phyloP scores from a whole-genome alignment of 768 basidiomycete genomes.

The Sporobolomyces roseus region DNA sequence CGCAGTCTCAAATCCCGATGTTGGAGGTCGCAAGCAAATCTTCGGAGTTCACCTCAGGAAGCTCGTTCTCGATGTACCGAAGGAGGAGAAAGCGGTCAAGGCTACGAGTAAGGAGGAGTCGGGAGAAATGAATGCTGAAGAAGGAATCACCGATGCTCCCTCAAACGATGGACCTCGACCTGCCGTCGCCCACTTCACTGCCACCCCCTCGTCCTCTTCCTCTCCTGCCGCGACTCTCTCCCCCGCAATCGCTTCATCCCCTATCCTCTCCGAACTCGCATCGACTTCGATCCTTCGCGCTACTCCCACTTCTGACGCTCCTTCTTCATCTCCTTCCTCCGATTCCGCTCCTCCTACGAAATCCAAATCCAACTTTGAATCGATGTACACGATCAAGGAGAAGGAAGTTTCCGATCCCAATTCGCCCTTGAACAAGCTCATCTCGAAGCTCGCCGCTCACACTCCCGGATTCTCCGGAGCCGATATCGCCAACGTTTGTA shows the following conservation, averaged over 20 bases:
- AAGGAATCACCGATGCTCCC: background rate
- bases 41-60: slow-evolving; percentile 76
- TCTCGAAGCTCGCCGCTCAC: slow-evolving; percentile 89
- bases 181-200: slow-evolving; percentile 11
- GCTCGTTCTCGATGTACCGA: slow-evolving; percentile 38
- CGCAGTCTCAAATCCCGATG: slow-evolving; percentile 88
- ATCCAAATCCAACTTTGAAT: slow-evolving; percentile 33
- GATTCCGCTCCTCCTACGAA: background rate
- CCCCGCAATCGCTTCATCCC: background rate
- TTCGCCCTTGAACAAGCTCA: slow-evolving; percentile 56
- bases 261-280: slow-evolving; percentile 12
- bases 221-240: slow-evolving; percentile 5
- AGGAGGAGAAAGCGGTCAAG: slow-evolving; percentile 6
- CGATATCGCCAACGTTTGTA: slow-evolving; percentile 98
- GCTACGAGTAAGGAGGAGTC: slow-evolving; percentile 7
- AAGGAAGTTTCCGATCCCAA: slow-evolving; percentile 48
- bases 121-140: no score
- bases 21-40: slow-evolving; percentile 87
- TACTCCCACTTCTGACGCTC: slow-evolving; percentile 7
- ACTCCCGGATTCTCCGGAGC: slow-evolving; percentile 98
- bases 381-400: slow-evolving; percentile 41
- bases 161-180: slow-evolving; percentile 7
- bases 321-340: slow-evolving; percentile 4
- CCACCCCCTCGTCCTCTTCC: background rate
- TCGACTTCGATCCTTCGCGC: slow-evolving; percentile 13